A percentile compares a stretch with the other conserved stretches of the same genome.
These are phyloP conservation scores for Endoconidiophora polonica DNA, from an alignment of 2,329 filamentous ascomycete genomes.

Conservation along the genomic window DNA sequence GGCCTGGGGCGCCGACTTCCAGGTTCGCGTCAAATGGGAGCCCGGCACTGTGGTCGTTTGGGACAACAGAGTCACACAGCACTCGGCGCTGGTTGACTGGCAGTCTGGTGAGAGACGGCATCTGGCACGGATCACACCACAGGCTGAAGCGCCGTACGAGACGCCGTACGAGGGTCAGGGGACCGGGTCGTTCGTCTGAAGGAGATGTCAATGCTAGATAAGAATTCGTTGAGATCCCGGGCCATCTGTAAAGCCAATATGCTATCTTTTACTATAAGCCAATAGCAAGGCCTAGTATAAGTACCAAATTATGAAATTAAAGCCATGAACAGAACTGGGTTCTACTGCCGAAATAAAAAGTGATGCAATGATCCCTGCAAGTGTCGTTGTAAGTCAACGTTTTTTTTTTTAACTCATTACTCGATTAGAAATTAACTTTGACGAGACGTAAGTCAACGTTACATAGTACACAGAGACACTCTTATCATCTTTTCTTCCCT, in stretches of 20 bases:
- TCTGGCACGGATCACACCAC: conserved; percentile 65
- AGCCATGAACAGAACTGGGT: background rate
- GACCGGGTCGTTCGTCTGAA: background rate
- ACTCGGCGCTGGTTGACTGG: conserved; percentile 72
- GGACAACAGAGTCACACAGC: conserved; percentile 69
- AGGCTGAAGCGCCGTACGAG: conserved; percentile 49
- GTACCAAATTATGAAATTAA: too few relatives aligned
- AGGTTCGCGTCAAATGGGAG: conserved; percentile 53
- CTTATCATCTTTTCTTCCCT: too few relatives aligned
- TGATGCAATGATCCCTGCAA: conserved; percentile 5
- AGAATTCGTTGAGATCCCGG: background rate
- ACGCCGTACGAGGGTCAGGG: conserved; percentile 13
- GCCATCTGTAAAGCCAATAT: too few relatives aligned
- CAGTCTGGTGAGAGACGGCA: conserved; percentile 61
- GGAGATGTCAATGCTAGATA: background rate
- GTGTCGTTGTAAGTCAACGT: background rate
- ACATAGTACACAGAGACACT: too few relatives aligned
- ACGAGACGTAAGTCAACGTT: too few relatives aligned
- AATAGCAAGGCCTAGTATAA: too few relatives aligned
- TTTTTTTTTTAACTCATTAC: too few relatives aligned
- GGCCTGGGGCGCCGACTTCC: conserved; percentile 37
- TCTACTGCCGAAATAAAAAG: background rate
- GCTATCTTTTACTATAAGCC: too few relatives aligned
- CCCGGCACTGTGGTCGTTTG: conserved; percentile 69
- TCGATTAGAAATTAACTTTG: too few relatives aligned